Conservation (phyloP, 805 yeast species). For the Myxozyma udenii region DNA sequence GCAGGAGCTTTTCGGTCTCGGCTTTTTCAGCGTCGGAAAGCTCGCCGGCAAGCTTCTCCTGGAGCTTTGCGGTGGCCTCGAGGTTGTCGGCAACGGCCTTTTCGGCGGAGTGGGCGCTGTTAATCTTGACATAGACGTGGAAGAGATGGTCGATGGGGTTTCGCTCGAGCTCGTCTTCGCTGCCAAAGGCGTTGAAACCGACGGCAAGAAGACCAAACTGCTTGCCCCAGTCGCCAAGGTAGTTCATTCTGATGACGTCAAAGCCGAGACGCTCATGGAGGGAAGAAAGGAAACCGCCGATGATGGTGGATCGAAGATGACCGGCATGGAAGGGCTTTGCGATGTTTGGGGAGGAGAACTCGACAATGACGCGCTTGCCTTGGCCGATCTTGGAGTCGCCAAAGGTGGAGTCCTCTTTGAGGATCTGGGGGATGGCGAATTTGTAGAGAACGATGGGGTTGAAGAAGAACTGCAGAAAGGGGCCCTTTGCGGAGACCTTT, state of each 20-base stretch:
- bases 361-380: constrained; percentile 71
- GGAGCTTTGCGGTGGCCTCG: constrained; percentile 47
- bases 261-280: constrained; percentile 88
- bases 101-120: constrained; percentile 68
- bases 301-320: constrained; percentile 93
- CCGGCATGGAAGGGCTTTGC: constrained; percentile 99
- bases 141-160: constrained; percentile 95
- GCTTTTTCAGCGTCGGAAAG: constrained; percentile 35
- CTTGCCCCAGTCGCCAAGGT: constrained; percentile 99
- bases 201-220: constrained; percentile 95
- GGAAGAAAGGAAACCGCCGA: constrained; percentile 92
- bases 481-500: constrained; percentile 78
- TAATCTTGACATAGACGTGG: constrained; percentile 86
- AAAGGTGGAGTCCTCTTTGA: constrained; percentile 51
- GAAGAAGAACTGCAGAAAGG: constrained; percentile 87
- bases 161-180: constrained; percentile 60
- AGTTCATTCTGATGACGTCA: constrained; percentile 89
- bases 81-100: constrained; percentile 49
- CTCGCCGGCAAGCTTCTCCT: constrained; percentile 9
- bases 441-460: constrained; percentile 62
- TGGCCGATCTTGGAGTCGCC: constrained; percentile 75
- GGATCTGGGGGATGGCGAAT: constrained; percentile 65
- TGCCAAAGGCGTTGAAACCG: constrained; percentile 84
- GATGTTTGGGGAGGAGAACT: constrained; percentile 95
- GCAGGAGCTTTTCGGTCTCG: constrained; percentile 5